phyloP scores from a whole-genome alignment of 2,329 filamentous ascomycete species.

The Claviceps maximensis region DNA sequence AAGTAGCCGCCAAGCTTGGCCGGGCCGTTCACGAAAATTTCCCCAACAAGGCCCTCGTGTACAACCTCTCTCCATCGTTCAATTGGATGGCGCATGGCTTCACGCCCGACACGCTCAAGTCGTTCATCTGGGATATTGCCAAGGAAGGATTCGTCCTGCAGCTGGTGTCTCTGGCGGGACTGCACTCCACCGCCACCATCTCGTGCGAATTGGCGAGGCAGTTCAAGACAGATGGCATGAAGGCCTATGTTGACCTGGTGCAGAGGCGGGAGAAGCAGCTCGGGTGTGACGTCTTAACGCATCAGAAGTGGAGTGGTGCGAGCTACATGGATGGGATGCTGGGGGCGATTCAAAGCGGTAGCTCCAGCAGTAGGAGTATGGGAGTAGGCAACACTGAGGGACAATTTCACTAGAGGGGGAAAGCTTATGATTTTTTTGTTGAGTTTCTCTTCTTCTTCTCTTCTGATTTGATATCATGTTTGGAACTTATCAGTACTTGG shows the following conservation, averaged over 20 bases:
- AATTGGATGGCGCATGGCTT: slow-evolving; percentile 98
- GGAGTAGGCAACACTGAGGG: slow-evolving; percentile 85
- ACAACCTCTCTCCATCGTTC: slow-evolving; percentile 93
- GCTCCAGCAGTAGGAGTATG: slow-evolving; percentile 83
- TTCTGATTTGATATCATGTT: not conserved
- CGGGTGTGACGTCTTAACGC: slow-evolving; percentile 82
- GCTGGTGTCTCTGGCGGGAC: slow-evolving; percentile 51
- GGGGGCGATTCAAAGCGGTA: slow-evolving; percentile 82
- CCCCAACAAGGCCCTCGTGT: slow-evolving; percentile 81
- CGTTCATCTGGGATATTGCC: slow-evolving; percentile 93
- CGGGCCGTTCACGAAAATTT: slow-evolving; percentile 55
- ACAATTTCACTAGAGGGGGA: slow-evolving; percentile 33
- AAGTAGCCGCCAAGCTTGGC: slow-evolving; percentile 63
- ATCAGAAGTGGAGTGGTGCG: slow-evolving; percentile 71
- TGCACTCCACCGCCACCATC: slow-evolving; percentile 52
- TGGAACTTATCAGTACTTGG: not conserved
- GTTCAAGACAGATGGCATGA: slow-evolving; percentile 89
- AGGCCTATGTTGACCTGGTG: slow-evolving; percentile 90
- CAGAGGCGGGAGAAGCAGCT: slow-evolving; percentile 84
- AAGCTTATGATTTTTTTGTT: not conserved
- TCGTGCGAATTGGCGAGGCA: slow-evolving; percentile 62
- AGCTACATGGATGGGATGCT: slow-evolving; percentile 77
- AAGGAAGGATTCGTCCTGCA: slow-evolving; percentile 68
- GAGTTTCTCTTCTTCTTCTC: not conserved
- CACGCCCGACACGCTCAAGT: slow-evolving; percentile 65